phyloP scores from a whole-genome alignment of 768 basidiomycete species.

The Mycena galopus region DNA sequence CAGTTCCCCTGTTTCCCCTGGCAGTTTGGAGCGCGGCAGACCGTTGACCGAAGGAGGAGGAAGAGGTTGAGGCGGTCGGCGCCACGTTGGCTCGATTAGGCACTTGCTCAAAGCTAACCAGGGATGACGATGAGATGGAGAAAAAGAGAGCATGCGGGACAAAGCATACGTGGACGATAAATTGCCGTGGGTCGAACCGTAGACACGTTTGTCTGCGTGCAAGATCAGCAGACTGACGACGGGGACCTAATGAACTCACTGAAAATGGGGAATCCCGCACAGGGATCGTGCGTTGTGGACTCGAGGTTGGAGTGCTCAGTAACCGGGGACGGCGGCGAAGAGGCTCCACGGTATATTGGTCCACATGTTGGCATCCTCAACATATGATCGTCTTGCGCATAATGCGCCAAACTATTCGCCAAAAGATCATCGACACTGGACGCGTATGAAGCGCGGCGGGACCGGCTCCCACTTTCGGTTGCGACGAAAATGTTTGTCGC shows the following conservation, averaged over 20 bases:
- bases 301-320: background rate
- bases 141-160: no score
- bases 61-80: background rate
- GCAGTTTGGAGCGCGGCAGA: background rate
- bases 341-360: no score
- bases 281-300: no score
- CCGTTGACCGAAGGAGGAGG: conserved; percentile 3
- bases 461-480: no score
- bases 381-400: background rate
- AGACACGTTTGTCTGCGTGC: background rate
- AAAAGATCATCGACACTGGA: background rate
- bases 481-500: conserved; percentile 15
- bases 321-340: no score
- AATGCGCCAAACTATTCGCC: background rate
- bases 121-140: background rate
- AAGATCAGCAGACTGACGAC: no score
- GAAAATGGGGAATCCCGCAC: background rate
- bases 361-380: background rate
- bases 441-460: background rate
- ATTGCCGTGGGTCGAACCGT: conserved; percentile 1
- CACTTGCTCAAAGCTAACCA: background rate
- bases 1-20: no score
- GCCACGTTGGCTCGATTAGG: background rate
- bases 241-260: background rate
- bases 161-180: conserved; percentile 13